These are phyloP conservation scores for Calonectria pseudoreteaudii DNA, from an alignment of 2,329 filamentous ascomycete species.

Conservation along the genomic window DNA sequence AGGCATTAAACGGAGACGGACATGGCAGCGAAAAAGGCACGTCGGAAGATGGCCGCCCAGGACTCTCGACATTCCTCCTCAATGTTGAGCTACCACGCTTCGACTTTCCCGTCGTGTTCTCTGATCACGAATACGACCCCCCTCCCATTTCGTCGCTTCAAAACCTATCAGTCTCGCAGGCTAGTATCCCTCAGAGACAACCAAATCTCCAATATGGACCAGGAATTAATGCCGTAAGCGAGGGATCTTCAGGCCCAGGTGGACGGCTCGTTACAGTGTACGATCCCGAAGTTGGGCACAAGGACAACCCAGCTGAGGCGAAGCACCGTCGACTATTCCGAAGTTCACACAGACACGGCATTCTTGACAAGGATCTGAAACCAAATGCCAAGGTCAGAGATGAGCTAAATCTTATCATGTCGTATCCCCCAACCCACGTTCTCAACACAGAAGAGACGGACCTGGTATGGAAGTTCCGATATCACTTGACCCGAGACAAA, in stretches of 20 bases:
- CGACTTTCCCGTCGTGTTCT: slow-evolving; percentile 95
- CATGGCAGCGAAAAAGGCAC: slow-evolving; percentile 43
- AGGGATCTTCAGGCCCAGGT: slow-evolving; percentile 59
- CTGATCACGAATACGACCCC: slow-evolving; percentile 90
- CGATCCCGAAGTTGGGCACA: slow-evolving; percentile 89
- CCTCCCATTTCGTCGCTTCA: slow-evolving; percentile 84
- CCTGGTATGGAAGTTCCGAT: slow-evolving; percentile 96
- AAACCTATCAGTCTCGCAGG: slow-evolving; percentile 67
- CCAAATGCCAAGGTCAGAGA: slow-evolving; percentile 96
- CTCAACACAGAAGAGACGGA: slow-evolving; percentile 94
- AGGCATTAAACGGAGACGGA: slow-evolving; percentile 54
- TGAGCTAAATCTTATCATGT: slow-evolving; percentile 90
- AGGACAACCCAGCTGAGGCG: slow-evolving; percentile 92
- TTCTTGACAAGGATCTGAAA: slow-evolving; percentile 93
- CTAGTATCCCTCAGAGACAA: slow-evolving; percentile 80
- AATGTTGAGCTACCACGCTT: slow-evolving; percentile 94
- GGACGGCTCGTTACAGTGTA: slow-evolving; percentile 85
- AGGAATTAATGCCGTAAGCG: slow-evolving; percentile 80
- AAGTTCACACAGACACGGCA: slow-evolving; percentile 90
- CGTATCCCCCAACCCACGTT: slow-evolving; percentile 91
- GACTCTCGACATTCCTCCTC: slow-evolving; percentile 76
- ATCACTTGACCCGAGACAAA: slow-evolving; percentile 94
- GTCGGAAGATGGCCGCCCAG: slow-evolving; percentile 58
- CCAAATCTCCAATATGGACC: slow-evolving; percentile 92
- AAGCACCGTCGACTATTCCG: slow-evolving; percentile 94